These are phyloP conservation scores for Wickerhamiella spandovensis DNA, from an alignment of 805 yeast genomes.

Conservation along the genomic window DNA sequence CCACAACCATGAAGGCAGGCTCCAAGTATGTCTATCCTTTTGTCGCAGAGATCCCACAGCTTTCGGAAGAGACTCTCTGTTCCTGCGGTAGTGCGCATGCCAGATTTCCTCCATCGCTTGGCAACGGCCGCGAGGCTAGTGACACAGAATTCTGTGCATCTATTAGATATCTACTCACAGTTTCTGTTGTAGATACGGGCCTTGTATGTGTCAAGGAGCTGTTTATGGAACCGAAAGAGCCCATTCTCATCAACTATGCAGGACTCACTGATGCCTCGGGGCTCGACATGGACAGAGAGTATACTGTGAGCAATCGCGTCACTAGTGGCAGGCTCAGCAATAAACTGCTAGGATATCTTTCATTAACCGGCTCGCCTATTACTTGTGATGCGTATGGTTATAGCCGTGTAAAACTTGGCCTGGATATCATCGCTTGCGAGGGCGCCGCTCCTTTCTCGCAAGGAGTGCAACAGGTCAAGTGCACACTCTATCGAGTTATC, in stretches of 20 bases:
- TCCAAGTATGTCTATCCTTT: neutral
- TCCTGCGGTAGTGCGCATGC: neutral
- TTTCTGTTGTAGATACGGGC: neutral
- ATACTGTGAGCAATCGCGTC: neutral
- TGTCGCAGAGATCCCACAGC: neutral
- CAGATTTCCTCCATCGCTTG: neutral
- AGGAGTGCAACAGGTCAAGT: neutral
- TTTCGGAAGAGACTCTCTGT: neutral
- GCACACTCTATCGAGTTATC: neutral
- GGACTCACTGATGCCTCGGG: neutral
- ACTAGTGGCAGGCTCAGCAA: neutral
- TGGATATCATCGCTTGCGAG: neutral
- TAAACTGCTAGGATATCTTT: neutral
- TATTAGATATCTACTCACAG: neutral
- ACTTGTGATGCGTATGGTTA: neutral
- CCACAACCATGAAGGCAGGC: neutral
- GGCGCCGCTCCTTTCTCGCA: neutral
- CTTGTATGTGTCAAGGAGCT: neutral
- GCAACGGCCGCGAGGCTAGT: neutral
- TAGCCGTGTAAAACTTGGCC: neutral
- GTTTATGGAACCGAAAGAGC: neutral
- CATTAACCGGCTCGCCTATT: neutral
- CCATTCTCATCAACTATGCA: neutral
- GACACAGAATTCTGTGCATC: neutral
- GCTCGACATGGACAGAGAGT: neutral